Evolutionary conservation across 208 protist species (phyloP).

Genomic region (Herpetomonas muscarum): DNA sequence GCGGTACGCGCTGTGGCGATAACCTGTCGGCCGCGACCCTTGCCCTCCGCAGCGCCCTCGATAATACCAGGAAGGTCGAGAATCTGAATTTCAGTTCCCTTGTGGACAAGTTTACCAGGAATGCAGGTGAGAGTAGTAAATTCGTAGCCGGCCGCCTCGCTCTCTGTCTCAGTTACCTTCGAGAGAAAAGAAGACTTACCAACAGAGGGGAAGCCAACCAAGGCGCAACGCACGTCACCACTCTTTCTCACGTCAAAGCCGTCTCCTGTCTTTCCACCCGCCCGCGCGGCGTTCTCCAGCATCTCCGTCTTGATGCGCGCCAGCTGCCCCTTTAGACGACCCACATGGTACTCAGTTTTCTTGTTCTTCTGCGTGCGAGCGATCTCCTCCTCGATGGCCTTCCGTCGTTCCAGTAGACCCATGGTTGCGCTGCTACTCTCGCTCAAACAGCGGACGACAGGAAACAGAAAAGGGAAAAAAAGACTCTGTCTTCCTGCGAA

Average conservation of each 20-base stretch:
- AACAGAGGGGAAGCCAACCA: conserved; percentile 95
- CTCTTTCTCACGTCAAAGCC: conserved; percentile 96
- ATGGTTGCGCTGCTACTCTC: no score
- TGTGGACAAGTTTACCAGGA: conserved; percentile 96
- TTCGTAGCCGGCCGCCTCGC: conserved; percentile 96
- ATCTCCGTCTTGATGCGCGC: conserved; percentile 94
- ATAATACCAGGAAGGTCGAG: conserved; percentile 99
- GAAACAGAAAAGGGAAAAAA: conserved; percentile 1
- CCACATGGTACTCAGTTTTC: conserved; percentile 97
- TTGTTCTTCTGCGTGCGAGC: conserved; percentile 98
- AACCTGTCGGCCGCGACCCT: conserved; percentile 96
- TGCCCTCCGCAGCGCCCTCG: conserved; percentile 96
- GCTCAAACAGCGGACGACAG: no score
- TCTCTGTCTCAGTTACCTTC: conserved; percentile 94
- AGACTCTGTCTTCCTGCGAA: conserved; percentile 1
- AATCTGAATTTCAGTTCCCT: conserved; percentile 97
- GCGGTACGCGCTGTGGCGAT: conserved; percentile 96
- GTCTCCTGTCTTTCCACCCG: conserved; percentile 60
- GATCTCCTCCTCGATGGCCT: conserved; percentile 98
- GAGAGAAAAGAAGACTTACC: conserved; percentile 98
- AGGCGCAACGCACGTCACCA: conserved; percentile 91
- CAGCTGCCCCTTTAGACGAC: conserved; percentile 95
- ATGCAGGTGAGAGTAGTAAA: conserved; percentile 99
- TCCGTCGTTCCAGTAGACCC: conserved; percentile 96
- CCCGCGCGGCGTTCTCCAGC: conserved; percentile 83